Evolutionary conservation across 352 stramenopile genomes (phyloP), one percentile per base, ranked within the genome.

Genomic region (Phytophthora kernoviae): DNA sequence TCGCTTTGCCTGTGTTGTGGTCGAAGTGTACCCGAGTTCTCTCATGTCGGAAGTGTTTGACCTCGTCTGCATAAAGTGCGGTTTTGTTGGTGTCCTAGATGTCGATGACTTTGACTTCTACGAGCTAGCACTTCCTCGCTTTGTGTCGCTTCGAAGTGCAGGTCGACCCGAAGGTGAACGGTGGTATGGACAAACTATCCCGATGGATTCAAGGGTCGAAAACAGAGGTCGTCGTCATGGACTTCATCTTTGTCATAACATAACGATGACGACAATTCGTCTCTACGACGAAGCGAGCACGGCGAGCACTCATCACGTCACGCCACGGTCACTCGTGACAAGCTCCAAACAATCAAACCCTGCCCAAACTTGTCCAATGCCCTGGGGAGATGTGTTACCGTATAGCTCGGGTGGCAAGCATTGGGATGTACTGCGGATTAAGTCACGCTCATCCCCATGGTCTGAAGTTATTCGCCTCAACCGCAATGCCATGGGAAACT

Each of bases 401-500:
- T 96, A 96, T 45, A 85, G 81, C 43, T 71, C 75, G 11, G 83
- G 82, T 17, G 84, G 84, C 3, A 90, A 88, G 26, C 88, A 91
- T 48, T 93, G 85, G 85, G 87, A 96, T 56, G 81, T 94, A 12
- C 60, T 96, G 43, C 72, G 87, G 17, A 77, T 96, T 30, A 90
- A 88, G 33, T 90, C 85, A 15, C 73, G 80, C 18, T 79, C 71
- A 11, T 94, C 85, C 3, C 75, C 79, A 11, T 96, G 87, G 87
- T 96, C 87, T 1, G 87, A 94, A 26, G 73, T 91, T 0, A 89
- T 96, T 65, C 84, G 85, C 6, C 61, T 96, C 20, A 93, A 94
- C 54, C 80, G 86, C 20, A 96, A 96, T 44, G 87, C 87, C 3
- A 93, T 96, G 83, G 87, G 87, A 37, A 96, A 96, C 50, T 91